Evolutionary conservation across 2,329 filamentous ascomycete species (phyloP).

Genomic region (Aspergillaceae sp.): DNA sequence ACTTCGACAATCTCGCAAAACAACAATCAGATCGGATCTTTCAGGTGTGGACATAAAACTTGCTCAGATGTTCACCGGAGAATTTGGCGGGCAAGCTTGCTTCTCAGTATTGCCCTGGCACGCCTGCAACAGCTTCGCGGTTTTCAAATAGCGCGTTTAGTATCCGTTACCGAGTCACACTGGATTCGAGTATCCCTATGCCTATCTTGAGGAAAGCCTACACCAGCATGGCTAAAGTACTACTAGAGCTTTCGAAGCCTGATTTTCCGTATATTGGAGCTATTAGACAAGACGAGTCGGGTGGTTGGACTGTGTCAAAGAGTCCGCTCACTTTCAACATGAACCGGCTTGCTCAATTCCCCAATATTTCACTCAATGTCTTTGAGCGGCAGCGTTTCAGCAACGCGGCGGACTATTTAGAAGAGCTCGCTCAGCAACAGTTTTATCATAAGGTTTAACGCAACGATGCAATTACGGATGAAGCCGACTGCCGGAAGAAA

Average conservation of each 20-base stretch:
- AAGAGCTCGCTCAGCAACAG: conserved; percentile 17
- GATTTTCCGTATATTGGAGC: conserved; percentile 19
- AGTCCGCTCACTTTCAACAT: conserved; percentile 19
- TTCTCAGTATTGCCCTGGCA: conserved; percentile 11
- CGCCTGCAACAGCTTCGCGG: conserved; percentile 11
- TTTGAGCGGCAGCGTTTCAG: conserved; percentile 12
- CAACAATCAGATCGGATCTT: too few species aligned
- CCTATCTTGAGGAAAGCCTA: conserved; percentile 16
- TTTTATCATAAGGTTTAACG: conserved; percentile 18
- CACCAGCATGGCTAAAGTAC: conserved; percentile 16
- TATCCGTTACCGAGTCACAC: conserved; percentile 17
- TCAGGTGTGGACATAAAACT: conserved; percentile 12
- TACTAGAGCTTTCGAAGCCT: conserved; percentile 19
- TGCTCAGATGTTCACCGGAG: conserved; percentile 15
- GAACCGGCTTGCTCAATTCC: conserved; percentile 20
- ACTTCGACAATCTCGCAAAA: too few species aligned
- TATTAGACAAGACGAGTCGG: conserved; percentile 7
- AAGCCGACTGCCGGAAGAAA: conserved; percentile 1
- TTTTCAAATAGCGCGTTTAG: conserved; percentile 24
- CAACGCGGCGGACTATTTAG: conserved; percentile 19
- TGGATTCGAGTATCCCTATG: conserved; percentile 11
- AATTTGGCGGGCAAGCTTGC: conserved; percentile 18
- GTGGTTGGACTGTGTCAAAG: conserved; percentile 9
- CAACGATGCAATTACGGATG: conserved; percentile 15
- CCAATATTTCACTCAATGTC: conserved; percentile 9